Base-by-base conservation (phyloP, 2,329 filamentous ascomycete genomes). In the Talaromyces islandicus region DNA sequence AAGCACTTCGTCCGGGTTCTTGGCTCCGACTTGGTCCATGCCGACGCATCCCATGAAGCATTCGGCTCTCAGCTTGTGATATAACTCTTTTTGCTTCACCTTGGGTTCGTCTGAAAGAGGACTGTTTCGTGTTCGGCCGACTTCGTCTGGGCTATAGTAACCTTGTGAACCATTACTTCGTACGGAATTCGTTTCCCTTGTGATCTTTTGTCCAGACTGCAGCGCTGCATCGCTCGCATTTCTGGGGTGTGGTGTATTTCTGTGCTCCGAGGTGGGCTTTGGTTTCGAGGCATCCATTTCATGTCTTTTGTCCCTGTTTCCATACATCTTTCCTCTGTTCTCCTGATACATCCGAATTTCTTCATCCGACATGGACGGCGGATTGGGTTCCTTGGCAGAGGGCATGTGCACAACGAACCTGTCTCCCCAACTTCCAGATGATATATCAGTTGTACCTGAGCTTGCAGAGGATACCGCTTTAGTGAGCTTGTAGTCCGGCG, bases 331-430 rank as follows among this genome's bases (percentile, higher is more conserved):
- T 69, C 65, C 19, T 64, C 68, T 51, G 68, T 68, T 25, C 55
- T 69, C 66, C 55, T 78, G 76, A 50, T 74, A 78, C 17, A 75
- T 67, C 2, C 64, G 53, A 38, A 78, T 77, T 59, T 78, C 72
- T 32, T 73, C 67, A 1, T 67, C 65, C 4, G 71, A 75, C 73
- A 78, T 73, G 1, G 66, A 70, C 4, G 73, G 71, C 3, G 75
- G 75, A 50, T 74, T 75, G 0, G 76, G 74, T 2, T 78, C 75
- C 41, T 70, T 74, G 3, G 75, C 75, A 21, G 74, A 73, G 5
- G 75, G 75, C 74, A 77, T 78, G 54, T 78, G 69, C 35, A 78
- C 73, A 51, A 77, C 74, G 61, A 77, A 78, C 65, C 67, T 69
- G 60, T 78, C 75, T 56, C 74, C 72, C 70, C 73, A 71, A 41